Base-by-base conservation (phyloP, 495 filamentous ascomycete species). In the Penicillium alfredii region DNA sequence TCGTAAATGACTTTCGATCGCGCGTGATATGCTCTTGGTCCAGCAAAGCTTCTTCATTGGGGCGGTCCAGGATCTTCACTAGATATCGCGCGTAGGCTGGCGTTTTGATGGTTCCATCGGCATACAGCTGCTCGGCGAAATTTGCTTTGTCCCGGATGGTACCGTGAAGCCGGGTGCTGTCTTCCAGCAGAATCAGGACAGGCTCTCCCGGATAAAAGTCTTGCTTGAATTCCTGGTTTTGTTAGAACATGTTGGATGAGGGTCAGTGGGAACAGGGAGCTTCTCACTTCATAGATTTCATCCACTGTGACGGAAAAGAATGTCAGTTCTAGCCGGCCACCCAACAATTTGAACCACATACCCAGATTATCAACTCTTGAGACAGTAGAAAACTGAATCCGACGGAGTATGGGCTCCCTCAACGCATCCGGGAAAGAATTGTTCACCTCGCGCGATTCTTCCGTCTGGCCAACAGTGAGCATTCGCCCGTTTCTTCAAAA, bases 121-220 rank as follows among this genome's bases (percentile, higher is more conserved):
- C 70, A 38, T 69, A 67, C 9, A 71, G 45, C 29, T 77, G 60
- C 27, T 77, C 74, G 1, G 78, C 64, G 42, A 93, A 86, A 30
- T 82, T 84, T 21, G 83, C 81, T 65, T 94, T 95, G 53, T 95
- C 88, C 33, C 87, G 70, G 10, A 98, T 84, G 4, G 81, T 69
- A 19, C 89, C 92, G 25, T 81, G 75, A 2, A 84, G 64, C 35
- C 86, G 76, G 36, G 82, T 84, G 28, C 77, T 83, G 31, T 81
- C 77, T 17, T 76, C 60, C 4, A 87, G 64, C 28, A 84, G 64
- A 4, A 88, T 83, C 4, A 81, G 77, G 7, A 97, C 88, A 7
- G 74, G 71, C 49, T 98, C 92, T 24, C 90, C 89, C 2, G 90
- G 92, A 52, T 92, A 95, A 51, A 92, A 97, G 51, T 96, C 88